Base-by-base conservation (phyloP, 495 filamentous ascomycete species). In the Talaromyces liani region DNA sequence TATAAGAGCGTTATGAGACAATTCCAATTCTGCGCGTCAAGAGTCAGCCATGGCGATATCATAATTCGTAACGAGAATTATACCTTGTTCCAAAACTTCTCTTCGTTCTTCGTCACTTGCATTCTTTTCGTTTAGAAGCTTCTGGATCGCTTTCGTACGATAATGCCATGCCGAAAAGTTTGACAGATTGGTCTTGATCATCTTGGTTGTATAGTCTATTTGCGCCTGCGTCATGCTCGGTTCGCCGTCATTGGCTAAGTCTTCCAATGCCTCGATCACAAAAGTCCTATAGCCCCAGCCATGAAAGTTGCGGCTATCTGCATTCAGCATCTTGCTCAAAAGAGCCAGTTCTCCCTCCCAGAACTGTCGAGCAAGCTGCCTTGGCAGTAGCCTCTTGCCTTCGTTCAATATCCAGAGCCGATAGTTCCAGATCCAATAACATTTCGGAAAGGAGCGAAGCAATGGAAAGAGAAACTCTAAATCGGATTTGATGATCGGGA, bases 351-450 rank as follows among this genome's bases (percentile, higher is more conserved):
- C 94, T 60, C 86, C 83, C 68, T 89, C 80, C 95, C 93, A 98
- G 24, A 96, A 76, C 57, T 77, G 69, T 16, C 83, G 81, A 1
- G 89, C 81, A n/a, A 77, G 67, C 0, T 74, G 12, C 4, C 71
- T 55, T 10, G 84, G 81, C 7, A 96, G 79, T 36, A 86, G 79
- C 10, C 76, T 71, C 49, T 87, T 88, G 53, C 86, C 85, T 71
- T 91, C 84, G 55, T 87, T 77, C 18, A 99, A 78, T 1, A 92
- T 77, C 94, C 95, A 98, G 12, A 87, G 75, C n/a, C 94, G 88
- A 75, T 97, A 91, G 72, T 95, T 96, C 94, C 94, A 99, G 51
- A 99, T 91, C 92, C 94, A 97, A 79, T 99, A 99, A 79, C 94
- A 98, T 77, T 99, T 99, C 25, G 94, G 95, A 68, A 84, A 91